Conservation (phyloP, 1,139 yeast species). For the Protomyces gravidus region DNA sequence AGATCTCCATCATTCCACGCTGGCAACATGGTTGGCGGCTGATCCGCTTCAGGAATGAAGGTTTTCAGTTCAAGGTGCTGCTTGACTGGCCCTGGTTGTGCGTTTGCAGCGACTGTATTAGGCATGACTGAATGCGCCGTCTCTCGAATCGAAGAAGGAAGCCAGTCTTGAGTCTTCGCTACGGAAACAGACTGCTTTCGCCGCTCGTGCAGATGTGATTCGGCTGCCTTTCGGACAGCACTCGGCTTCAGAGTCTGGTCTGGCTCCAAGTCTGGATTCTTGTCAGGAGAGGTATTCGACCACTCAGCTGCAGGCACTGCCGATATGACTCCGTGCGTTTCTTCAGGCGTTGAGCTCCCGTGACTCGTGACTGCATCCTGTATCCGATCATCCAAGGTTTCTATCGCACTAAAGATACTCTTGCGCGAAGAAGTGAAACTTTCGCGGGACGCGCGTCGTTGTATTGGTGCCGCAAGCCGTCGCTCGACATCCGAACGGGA, state of each 20-base stretch:
- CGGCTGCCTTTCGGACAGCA: neutral
- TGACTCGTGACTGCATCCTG: constrained; percentile 31
- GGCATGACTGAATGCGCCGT: constrained; percentile 21
- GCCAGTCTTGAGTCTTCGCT: neutral
- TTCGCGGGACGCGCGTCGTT: constrained; percentile 11
- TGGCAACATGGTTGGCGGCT: constrained; percentile 42
- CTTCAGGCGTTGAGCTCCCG: neutral
- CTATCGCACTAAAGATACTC: constrained; percentile 1
- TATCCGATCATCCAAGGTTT: constrained; percentile 21
- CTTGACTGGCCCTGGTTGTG: neutral
- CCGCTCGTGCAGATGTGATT: neutral
- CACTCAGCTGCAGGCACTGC: neutral
- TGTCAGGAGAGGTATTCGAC: neutral
- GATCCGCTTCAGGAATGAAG: constrained; percentile 41
- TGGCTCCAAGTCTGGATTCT: neutral
- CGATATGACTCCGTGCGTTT: neutral
- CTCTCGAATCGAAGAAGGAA: constrained; percentile 10
- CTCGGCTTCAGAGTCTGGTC: neutral
- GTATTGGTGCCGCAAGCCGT: neutral
- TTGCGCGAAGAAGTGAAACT: constrained; percentile 6
- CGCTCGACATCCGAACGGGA: constrained; percentile 27
- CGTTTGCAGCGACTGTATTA: neutral
- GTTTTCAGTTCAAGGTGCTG: constrained; percentile 48
- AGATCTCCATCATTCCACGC: constrained; percentile 39
- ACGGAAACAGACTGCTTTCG: neutral